These are phyloP conservation scores for Carex littledalei DNA, from an alignment of 176 grass and related monocot species.

Conservation along the genomic window DNA sequence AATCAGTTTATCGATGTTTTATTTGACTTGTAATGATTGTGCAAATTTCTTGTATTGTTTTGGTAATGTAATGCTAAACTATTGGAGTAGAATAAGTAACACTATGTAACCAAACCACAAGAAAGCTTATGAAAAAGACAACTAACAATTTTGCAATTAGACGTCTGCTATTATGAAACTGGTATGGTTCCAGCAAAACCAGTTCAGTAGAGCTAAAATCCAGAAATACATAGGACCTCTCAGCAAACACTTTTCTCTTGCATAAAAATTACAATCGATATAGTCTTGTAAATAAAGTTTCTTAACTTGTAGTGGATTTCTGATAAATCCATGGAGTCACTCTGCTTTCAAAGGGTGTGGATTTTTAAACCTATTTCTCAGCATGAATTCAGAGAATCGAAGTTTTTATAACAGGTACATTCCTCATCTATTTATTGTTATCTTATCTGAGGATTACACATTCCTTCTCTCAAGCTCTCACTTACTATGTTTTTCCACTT, in stretches of 20 bases:
- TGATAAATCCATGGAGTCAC: conserved; percentile 96
- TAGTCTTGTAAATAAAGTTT: neutral
- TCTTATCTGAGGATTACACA: neutral
- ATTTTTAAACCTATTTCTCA: conserved; percentile 84
- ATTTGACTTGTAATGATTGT: neutral
- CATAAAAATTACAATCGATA: neutral
- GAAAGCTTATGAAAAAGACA: neutral
- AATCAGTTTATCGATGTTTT: neutral
- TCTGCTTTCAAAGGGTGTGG: conserved; percentile 94
- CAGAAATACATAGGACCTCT: neutral
- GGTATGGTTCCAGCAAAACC: neutral
- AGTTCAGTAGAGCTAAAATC: neutral
- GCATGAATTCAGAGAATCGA: conserved; percentile 68
- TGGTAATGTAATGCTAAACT: conserved; percentile 1
- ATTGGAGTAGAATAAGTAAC: neutral
- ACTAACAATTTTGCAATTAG: neutral
- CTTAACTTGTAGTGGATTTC: conserved; percentile 46
- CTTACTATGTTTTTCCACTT: conserved; percentile 11
- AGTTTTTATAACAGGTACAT: conserved; percentile 42
- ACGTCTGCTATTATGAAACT: neutral
- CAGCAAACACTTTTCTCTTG: conserved; percentile 7
- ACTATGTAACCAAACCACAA: neutral
- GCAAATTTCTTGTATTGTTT: neutral
- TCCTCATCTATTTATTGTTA: conserved; percentile 15
- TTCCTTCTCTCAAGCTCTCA: neutral